A percentile compares a stretch with the other conserved stretches of the same genome.
These are phyloP conservation scores for Penicillium sp. DNA, from an alignment of 2,329 filamentous ascomycete genomes.

Conservation along the genomic window DNA sequence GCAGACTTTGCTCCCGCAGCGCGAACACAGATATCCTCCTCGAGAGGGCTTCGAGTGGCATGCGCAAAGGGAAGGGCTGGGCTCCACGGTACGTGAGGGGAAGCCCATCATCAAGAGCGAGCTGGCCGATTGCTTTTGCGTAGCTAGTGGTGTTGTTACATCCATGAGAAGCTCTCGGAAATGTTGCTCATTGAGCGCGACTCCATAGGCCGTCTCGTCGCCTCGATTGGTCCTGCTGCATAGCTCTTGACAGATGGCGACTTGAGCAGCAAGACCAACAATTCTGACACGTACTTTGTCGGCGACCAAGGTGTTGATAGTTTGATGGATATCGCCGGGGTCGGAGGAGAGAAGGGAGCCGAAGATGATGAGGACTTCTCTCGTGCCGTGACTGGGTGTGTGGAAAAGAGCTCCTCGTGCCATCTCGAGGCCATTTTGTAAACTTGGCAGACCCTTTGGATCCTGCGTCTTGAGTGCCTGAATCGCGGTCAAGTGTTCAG, in stretches of 20 bases:
- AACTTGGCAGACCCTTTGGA: constrained; percentile 71
- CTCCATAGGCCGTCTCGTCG: constrained; percentile 69
- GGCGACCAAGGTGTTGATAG: constrained; percentile 73
- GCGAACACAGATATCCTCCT: constrained; percentile 87
- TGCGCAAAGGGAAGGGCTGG: constrained; percentile 75
- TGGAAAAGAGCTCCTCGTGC: constrained; percentile 89
- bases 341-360: constrained; percentile 89
- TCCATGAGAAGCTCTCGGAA: constrained; percentile 87
- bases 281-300: constrained; percentile 87
- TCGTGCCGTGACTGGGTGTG: constrained; percentile 87
- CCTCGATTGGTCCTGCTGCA: constrained; percentile 85
- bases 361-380: constrained; percentile 89
- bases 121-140: constrained; percentile 53
- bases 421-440: constrained; percentile 97
- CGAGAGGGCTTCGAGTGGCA: constrained; percentile 82
- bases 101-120: constrained; percentile 96
- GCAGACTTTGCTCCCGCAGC: constrained; percentile 88
- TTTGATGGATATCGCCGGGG: constrained; percentile 92
- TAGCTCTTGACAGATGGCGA: constrained; percentile 89
- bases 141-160: constrained; percentile 85
- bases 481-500: constrained; percentile 79
- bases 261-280: constrained; percentile 86
- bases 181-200: constrained; percentile 84
- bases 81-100: constrained; percentile 78
- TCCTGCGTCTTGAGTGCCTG: constrained; percentile 66